phyloP scores from a whole-genome alignment of 2,329 filamentous ascomycete genomes.

The Fusarium duplospermum region DNA sequence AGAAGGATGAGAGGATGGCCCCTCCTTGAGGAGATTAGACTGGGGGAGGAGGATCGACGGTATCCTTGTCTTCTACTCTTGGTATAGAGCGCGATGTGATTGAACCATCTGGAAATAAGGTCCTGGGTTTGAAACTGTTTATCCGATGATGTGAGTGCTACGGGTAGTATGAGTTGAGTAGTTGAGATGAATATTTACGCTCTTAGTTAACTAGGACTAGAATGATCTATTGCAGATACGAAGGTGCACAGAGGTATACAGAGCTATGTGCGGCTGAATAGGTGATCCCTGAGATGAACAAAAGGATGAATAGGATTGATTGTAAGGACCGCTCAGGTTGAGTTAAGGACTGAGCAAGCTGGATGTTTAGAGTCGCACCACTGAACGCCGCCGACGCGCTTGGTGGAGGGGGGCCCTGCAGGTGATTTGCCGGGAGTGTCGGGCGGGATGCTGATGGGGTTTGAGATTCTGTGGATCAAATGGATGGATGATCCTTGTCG shows the following conservation, averaged over 20 bases:
- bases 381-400: conserved; percentile 22
- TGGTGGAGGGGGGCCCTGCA: neutral
- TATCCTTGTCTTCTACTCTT: conserved; percentile 28
- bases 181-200: neutral
- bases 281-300: conserved; percentile 12
- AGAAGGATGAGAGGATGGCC: conserved; percentile 12
- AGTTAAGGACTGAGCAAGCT: neutral
- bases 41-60: conserved; percentile 31
- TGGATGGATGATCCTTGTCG: conserved; percentile 7
- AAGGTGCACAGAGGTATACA: neutral
- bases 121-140: neutral
- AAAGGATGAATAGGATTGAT: conserved; percentile 24
- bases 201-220: neutral
- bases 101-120: neutral
- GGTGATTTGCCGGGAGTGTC: neutral
- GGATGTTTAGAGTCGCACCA: conserved; percentile 30
- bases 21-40: conserved; percentile 22
- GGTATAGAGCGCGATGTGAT: neutral
- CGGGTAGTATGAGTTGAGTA: neutral
- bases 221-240: neutral
- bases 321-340: neutral
- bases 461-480: neutral
- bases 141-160: neutral
- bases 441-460: neutral
- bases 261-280: conserved; percentile 23